Base-by-base conservation (phyloP, 2,329 filamentous ascomycete genomes). In the Rasamsonia emersonii region DNA sequence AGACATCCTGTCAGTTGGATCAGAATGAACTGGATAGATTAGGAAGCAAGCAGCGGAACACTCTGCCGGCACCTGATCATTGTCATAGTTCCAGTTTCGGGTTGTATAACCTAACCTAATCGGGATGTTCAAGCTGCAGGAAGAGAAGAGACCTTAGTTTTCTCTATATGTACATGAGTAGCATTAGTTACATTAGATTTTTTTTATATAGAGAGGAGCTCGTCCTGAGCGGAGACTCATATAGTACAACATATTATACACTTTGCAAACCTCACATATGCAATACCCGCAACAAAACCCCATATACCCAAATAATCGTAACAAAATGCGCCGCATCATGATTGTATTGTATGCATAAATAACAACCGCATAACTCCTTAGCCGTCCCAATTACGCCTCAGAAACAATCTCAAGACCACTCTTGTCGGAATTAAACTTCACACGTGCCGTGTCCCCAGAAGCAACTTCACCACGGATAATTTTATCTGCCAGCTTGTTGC, bases 401-500 rank as follows among this genome's bases (percentile, higher is more conserved):
- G 49, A 25, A 9, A 43, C 39, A 30, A 83, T 67, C 23, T 73
- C 67, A 33, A 86, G 54, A 0, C 72, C 73, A 24, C 67, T 62
- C 19, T 68, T 70, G 38, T 77, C 75, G 9, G 74, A 71, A 32
- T 75, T 79, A 36, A 94, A 68, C 29, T 63, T 65, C 9, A 94
- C 82, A 37, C 69, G 70, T 4, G 82, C 89, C 3, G 64, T 72
- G 49, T 93, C 79, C 1, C 86, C 86, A 36, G 68, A 74, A 58
- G 78, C 82, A 38, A 96, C 62, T 57, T 86, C 67, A 13, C 91
- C 91, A 33, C 82, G 71, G 47, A 96, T 96, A 47, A 98, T 93
- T 64, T 81, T 82, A 52, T 94, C 88, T 0, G 91, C 91, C 23
- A 96, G 70, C 3, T 77, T 71, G 56, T 95, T 95, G 38, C 84